phyloP scores from a whole-genome alignment of 768 basidiomycete genomes.

The Trametes cinnabarina region DNA sequence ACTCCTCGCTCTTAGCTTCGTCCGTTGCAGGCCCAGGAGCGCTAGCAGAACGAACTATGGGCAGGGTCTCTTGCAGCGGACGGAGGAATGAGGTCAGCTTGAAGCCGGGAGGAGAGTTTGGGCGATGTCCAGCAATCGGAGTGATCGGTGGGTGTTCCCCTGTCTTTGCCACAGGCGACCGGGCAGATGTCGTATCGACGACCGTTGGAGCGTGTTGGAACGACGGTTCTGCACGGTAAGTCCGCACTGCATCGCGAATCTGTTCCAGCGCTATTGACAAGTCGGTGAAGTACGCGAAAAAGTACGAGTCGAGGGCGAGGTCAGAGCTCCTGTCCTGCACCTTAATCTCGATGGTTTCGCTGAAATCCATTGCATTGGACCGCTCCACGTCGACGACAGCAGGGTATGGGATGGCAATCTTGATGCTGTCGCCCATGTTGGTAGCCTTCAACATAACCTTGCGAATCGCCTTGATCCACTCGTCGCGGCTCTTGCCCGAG shows the following conservation, averaged over 20 bases:
- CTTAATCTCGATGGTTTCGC: conserved; percentile 93
- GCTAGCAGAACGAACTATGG: conserved; percentile 34
- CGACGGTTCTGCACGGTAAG: conserved; percentile 37
- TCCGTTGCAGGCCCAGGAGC: conserved; percentile 34
- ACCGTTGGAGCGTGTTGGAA: conserved; percentile 20
- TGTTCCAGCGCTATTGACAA: conserved; percentile 72
- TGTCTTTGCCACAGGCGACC: conserved; percentile 28
- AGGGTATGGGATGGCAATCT: conserved; percentile 96
- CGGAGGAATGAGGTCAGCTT: conserved; percentile 63
- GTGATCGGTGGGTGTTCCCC: conserved; percentile 40
- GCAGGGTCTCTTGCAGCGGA: conserved; percentile 61
- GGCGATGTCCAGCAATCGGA: conserved; percentile 29
- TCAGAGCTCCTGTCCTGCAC: conserved; percentile 80
- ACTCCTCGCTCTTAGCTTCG: conserved; percentile 48
- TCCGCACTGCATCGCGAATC: conserved; percentile 75
- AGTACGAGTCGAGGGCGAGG: conserved; percentile 81
- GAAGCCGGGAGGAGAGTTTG: conserved; percentile 45
- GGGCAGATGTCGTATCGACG: conserved; percentile 27
- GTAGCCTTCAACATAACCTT: conserved; percentile 95
- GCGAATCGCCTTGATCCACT: conserved; percentile 94
- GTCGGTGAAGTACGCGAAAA: conserved; percentile 93
- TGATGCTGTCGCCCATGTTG: conserved; percentile 94
- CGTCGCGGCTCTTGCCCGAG: conserved; percentile 79
- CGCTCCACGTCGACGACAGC: conserved; percentile 86
- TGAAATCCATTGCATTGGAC: conserved; percentile 89